Evolutionary conservation across 192 early-diverging fungal species (phyloP).

Genomic region (Podila epigama): DNA sequence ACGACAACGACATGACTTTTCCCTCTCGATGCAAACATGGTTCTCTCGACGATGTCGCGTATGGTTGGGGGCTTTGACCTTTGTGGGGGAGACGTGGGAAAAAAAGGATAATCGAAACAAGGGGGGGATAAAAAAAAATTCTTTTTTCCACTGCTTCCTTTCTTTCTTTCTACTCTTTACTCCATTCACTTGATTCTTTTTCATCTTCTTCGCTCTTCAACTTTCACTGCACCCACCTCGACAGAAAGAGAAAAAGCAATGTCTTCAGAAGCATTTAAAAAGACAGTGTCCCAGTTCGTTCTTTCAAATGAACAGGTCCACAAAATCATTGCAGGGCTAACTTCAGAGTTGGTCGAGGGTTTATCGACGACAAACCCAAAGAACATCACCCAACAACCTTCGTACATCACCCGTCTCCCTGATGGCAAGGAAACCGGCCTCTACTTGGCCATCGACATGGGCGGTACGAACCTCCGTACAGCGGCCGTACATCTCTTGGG

Average conservation of each 20-base stretch:
- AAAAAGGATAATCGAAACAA: too few relatives aligned
- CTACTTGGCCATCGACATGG: constrained; percentile 87
- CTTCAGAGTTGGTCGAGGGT: constrained; percentile 1
- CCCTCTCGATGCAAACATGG: too few relatives aligned
- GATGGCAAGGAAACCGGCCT: constrained; percentile 82
- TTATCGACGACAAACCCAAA: constrained; percentile 40
- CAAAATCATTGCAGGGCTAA: neutral
- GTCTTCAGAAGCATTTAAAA: neutral
- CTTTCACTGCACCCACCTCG: too few relatives aligned
- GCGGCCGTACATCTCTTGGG: constrained; percentile 82
- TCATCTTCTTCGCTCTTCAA: too few relatives aligned
- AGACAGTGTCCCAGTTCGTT: neutral
- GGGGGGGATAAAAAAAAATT: too few relatives aligned
- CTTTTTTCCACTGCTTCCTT: too few relatives aligned
- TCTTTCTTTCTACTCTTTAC: too few relatives aligned
- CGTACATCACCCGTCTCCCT: constrained; percentile 79
- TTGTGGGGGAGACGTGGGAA: too few relatives aligned
- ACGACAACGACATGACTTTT: too few relatives aligned
- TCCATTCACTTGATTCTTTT: too few relatives aligned
- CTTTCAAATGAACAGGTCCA: neutral
- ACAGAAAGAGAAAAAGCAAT: neutral
- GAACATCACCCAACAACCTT: constrained; percentile 80
- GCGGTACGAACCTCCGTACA: constrained; percentile 91
- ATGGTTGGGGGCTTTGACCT: too few relatives aligned
- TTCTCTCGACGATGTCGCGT: too few relatives aligned